These are phyloP conservation scores for Stachybotrys chlorohalonatus DNA, from an alignment of 2,329 filamentous ascomycete genomes.

Conservation along the genomic window DNA sequence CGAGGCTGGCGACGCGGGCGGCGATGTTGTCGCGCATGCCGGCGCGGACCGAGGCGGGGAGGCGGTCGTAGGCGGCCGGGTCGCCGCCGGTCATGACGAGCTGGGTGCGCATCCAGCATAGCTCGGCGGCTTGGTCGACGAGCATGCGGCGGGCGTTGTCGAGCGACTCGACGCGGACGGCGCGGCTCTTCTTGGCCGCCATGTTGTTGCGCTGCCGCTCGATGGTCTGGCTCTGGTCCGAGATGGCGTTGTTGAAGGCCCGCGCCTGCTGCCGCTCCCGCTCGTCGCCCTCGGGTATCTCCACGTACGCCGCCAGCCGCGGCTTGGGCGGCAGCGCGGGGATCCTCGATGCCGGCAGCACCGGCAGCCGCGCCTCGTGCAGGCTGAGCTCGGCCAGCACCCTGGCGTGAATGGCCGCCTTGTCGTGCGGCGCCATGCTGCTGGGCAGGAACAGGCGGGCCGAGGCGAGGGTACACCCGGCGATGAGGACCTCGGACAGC, in stretches of 20 bases:
- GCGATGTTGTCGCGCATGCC: constrained; percentile 11
- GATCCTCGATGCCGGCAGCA: constrained; percentile 16
- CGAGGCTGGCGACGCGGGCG: constrained; percentile 7
- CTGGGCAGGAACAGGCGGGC: constrained; percentile 12
- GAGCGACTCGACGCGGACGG: constrained; percentile 18
- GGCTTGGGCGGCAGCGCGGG: constrained; percentile 17
- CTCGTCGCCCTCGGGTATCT: constrained; percentile 9
- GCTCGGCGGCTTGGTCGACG: constrained; percentile 13
- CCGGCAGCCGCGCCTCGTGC: constrained; percentile 14
- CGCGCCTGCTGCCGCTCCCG: constrained; percentile 7
- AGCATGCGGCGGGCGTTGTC: constrained; percentile 10
- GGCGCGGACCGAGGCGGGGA: constrained; percentile 9
- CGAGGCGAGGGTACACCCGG: constrained; percentile 8
- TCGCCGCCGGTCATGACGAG: constrained; percentile 14
- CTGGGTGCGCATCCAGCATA: constrained; percentile 17
- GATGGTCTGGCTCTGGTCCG: constrained; percentile 10
- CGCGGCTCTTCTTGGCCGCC: constrained; percentile 26
- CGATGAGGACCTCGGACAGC: constrained; percentile 3
- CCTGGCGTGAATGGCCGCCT: constrained; percentile 7
- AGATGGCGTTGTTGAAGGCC: constrained; percentile 15
- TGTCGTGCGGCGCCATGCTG: constrained; percentile 7
- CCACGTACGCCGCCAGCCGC: constrained; percentile 8
- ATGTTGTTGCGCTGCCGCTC: constrained; percentile 26
- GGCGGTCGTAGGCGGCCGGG: constrained; percentile 8
- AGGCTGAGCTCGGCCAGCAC: constrained; percentile 12